phyloP scores from a whole-genome alignment of 176 grass and related monocot species.

The Alloteropsis semialata region DNA sequence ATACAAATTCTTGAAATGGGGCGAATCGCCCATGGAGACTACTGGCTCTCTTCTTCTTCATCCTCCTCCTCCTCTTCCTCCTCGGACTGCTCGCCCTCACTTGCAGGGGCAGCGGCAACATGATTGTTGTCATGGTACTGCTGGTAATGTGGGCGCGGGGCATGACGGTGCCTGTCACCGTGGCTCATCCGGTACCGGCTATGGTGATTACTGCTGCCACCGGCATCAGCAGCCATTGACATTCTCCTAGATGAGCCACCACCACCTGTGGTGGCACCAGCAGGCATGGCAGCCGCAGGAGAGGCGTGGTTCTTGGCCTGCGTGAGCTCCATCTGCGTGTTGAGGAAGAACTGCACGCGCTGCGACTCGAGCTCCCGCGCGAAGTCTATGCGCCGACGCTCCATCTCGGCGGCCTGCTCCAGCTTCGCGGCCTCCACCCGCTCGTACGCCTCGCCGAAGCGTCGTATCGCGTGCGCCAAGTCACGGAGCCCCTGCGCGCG shows the following conservation, averaged over 20 bases:
- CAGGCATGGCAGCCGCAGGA: background rate
- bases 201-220: slow-evolving; percentile 51
- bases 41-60: slow-evolving; percentile 43
- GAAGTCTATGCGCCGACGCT: slow-evolving; percentile 77
- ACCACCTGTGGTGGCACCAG: background rate
- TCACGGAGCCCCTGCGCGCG: slow-evolving; percentile 42
- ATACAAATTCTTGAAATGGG: background rate
- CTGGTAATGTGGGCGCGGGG: slow-evolving; percentile 26
- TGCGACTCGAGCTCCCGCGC: slow-evolving; percentile 73
- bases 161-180: background rate
- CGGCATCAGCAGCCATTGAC: slow-evolving; percentile 21
- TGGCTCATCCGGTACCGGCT: slow-evolving; percentile 33
- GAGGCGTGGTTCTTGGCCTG: slow-evolving; percentile 45
- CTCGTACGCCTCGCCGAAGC: slow-evolving; percentile 78
- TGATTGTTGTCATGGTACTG: slow-evolving; percentile 37
- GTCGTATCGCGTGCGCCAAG: slow-evolving; percentile 52
- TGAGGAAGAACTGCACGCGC: slow-evolving; percentile 87
- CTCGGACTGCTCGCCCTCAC: slow-evolving; percentile 20
- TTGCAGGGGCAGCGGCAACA: background rate
- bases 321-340: slow-evolving; percentile 80
- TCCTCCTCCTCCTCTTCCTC: slow-evolving; percentile 29
- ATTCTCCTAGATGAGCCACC: slow-evolving; percentile 44
- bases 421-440: slow-evolving; percentile 72
- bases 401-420: slow-evolving; percentile 66
- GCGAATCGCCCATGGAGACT: background rate